Evolutionary conservation across 2,329 filamentous ascomycete genomes (phyloP).

Genomic region (Metarhizium robertsii): DNA sequence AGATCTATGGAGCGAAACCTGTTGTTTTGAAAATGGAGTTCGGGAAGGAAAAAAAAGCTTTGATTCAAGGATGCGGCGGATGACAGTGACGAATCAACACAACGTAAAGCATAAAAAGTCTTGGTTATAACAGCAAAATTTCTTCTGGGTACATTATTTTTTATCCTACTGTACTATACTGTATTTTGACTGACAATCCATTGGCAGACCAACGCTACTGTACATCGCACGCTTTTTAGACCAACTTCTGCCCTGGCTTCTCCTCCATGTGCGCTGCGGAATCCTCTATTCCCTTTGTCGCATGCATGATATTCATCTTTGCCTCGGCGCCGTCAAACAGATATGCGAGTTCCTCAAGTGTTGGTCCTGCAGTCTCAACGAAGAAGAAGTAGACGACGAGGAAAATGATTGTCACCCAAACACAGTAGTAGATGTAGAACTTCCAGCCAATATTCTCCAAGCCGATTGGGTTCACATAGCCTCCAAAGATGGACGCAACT

Average conservation of each 20-base stretch:
- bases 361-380: constrained; percentile 26
- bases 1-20: background rate
- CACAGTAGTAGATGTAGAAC: constrained; percentile 32
- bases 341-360: constrained; percentile 24
- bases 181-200: too few relatives aligned
- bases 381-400: constrained; percentile 30
- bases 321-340: constrained; percentile 20
- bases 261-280: constrained; percentile 1
- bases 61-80: background rate
- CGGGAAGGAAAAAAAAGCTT: background rate
- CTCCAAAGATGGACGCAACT: constrained; percentile 26
- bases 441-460: constrained; percentile 29
- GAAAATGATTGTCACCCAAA: constrained; percentile 28
- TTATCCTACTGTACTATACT: too few relatives aligned
- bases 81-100: too few relatives aligned
- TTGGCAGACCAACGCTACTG: too few relatives aligned
- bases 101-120: too few relatives aligned
- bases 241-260: constrained; percentile 3
- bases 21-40: background rate
- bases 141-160: too few relatives aligned
- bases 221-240: background rate
- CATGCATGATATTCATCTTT: constrained; percentile 15
- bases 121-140: too few relatives aligned
- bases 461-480: constrained; percentile 30
- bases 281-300: constrained; percentile 9